Conservation (phyloP, 2,329 filamentous ascomycete species). For the Ramularia collo-cygni region DNA sequence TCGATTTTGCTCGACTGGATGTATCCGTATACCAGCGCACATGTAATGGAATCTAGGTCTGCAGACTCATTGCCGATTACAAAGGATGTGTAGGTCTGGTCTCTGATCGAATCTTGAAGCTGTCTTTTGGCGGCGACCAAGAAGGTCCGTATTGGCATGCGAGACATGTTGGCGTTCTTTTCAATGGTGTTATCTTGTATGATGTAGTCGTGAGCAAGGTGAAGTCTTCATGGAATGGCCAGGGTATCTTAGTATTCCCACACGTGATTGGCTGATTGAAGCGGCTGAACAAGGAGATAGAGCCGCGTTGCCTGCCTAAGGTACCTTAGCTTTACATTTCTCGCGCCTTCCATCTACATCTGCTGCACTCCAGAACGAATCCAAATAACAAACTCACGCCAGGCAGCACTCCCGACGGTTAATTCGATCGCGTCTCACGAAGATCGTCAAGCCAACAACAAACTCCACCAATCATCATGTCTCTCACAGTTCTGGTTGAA, state of each 20-base stretch:
- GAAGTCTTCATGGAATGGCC: constrained; percentile 2
- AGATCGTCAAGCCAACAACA: too few species aligned
- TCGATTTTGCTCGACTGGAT: constrained; percentile 55
- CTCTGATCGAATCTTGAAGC: constrained; percentile 35
- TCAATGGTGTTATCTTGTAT: neutral
- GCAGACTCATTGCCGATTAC: constrained; percentile 51
- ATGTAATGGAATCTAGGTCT: constrained; percentile 78
- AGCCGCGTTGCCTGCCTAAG: too few species aligned
- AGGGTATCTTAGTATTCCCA: too few species aligned
- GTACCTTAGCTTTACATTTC: neutral
- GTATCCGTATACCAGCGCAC: constrained; percentile 67
- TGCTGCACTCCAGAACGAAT: too few species aligned
- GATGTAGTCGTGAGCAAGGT: neutral
- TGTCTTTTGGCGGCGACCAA: constrained; percentile 39
- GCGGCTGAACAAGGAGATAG: too few species aligned
- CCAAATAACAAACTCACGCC: too few species aligned
- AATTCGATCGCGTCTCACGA: too few species aligned
- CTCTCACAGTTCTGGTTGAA: constrained; percentile 43
- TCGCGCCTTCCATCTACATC: too few species aligned
- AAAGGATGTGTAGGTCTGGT: constrained; percentile 39
- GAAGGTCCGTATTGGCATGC: constrained; percentile 42
- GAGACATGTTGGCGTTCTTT: constrained; percentile 28
- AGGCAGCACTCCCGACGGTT: too few species aligned
- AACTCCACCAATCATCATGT: constrained; percentile 28
- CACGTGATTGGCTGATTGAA: too few species aligned